Base-by-base conservation (phyloP, 805 yeast genomes). In the Torulaspora gathmanii region DNA sequence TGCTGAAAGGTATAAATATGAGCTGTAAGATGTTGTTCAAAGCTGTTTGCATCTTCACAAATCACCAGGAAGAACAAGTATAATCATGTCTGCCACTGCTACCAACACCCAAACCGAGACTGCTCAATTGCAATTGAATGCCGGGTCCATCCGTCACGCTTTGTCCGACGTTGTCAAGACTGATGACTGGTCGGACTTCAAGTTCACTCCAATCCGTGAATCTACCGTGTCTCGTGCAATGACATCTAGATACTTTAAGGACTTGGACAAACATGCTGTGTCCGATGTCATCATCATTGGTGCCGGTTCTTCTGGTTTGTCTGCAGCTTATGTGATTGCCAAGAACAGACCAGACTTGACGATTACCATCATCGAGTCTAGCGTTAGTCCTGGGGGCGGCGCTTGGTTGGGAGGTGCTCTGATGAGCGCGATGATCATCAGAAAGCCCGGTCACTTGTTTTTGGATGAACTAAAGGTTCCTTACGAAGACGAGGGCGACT, bases 321-420 rank as follows among this genome's bases (percentile, higher is more conserved):
- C 84, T 44, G 85, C 88, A 23, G 90, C 89, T n/a, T 83, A 78
- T 60, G 78, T 75, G 30, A 70, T 83, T 55, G 88, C 85, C 40
- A 80, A 75, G 62, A 78, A 82, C 58, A 76, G 90, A 63, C 90
- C 91, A 12, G 88, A 83, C 53, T 70, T 83, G 55, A 83, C 80
- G 63, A 77, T 83, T 52, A 86, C 87, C 49, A 79, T 82, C 51
- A 74, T 83, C 46, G 91, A 83, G 68, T 82, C 86, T 28, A 74
- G 76, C 51, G 86, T 83, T n/a, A 74, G 85, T 27, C 83, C 85
- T 44, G 90, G 90, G 46, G 91, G 90, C 51, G 91, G 91, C 23
- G 79, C 84, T 47, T 82, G 85, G 82, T 70, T 83, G 37, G 87
- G 87, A 45, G 91, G 89, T 10, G 87, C 81, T 63, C 69, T 83